Conservation (phyloP, 2,329 filamentous ascomycete genomes). For the Daldinia sp. region DNA sequence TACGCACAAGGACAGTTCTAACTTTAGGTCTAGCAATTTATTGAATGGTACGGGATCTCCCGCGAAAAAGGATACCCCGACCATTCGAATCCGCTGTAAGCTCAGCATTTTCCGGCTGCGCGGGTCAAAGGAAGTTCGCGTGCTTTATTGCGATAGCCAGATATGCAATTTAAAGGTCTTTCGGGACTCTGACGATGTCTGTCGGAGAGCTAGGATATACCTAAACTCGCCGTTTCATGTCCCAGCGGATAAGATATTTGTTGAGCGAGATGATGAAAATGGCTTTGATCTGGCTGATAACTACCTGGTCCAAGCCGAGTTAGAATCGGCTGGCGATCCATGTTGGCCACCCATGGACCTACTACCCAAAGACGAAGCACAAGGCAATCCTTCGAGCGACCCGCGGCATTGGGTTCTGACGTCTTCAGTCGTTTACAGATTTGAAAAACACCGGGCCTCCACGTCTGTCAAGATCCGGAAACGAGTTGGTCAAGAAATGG, state of each 20-base stretch:
- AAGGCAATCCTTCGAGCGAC: conserved; percentile 39
- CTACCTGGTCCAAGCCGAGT: conserved; percentile 61
- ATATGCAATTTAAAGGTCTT: conserved; percentile 61
- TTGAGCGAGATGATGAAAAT: conserved; percentile 57
- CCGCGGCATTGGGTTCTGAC: conserved; percentile 44
- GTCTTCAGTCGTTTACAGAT: conserved; percentile 42
- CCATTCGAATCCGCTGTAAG: conserved; percentile 54
- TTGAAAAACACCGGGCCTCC: conserved; percentile 44
- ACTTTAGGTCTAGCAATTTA: conserved; percentile 48
- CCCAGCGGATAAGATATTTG: conserved; percentile 59
- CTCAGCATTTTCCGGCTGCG: conserved; percentile 51
- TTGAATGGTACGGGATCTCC: conserved; percentile 50
- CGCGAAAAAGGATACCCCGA: conserved; percentile 48
- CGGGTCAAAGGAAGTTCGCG: conserved; percentile 48
- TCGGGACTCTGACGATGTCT: conserved; percentile 56
- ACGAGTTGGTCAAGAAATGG: conserved; percentile 35
- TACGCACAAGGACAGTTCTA: conserved; percentile 57
- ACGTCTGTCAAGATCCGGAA: conserved; percentile 43
- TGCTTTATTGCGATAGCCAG: conserved; percentile 63
- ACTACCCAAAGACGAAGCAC: conserved; percentile 41
- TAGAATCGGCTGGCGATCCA: conserved; percentile 59
- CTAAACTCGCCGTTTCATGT: conserved; percentile 60
- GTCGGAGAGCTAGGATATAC: conserved; percentile 58
- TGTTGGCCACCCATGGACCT: conserved; percentile 63
- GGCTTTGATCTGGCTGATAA: conserved; percentile 58